These are phyloP conservation scores for Obba rivulosa DNA, from an alignment of 768 basidiomycete genomes.

Conservation along the genomic window DNA sequence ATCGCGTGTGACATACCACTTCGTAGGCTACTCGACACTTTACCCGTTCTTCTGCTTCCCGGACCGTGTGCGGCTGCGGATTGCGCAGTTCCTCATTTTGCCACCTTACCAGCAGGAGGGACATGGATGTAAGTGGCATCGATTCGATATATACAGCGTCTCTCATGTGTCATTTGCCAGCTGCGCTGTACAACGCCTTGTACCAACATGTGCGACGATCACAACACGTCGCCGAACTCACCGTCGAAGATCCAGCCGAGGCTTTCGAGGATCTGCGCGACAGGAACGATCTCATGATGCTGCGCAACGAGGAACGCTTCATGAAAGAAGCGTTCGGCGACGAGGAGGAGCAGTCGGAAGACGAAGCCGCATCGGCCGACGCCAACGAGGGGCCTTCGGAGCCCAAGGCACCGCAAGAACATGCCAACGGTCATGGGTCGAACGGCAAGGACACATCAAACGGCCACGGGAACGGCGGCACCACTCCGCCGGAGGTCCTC, in stretches of 20 bases:
- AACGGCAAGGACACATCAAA: slow-evolving; percentile 22
- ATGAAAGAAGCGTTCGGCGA: slow-evolving; percentile 66
- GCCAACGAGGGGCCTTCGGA: too few species aligned
- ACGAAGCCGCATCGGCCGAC: neutral
- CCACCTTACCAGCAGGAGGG: slow-evolving; percentile 86
- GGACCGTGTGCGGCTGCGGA: slow-evolving; percentile 77
- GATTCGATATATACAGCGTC: too few species aligned
- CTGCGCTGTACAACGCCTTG: slow-evolving; percentile 81
- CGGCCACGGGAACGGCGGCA: too few species aligned
- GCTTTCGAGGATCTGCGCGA: slow-evolving; percentile 96
- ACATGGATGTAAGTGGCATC: slow-evolving; percentile 91
- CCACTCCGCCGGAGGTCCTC: too few species aligned
- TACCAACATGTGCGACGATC: slow-evolving; percentile 69
- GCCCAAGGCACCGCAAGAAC: too few species aligned
- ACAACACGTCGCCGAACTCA: slow-evolving; percentile 79
- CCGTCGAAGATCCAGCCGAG: slow-evolving; percentile 97
- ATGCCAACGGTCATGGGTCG: too few species aligned
- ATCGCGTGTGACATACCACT: slow-evolving; percentile 70
- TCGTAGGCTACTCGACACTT: slow-evolving; percentile 89
- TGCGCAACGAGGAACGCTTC: slow-evolving; percentile 60
- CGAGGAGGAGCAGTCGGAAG: slow-evolving; percentile 13
- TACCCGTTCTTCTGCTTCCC: slow-evolving; percentile 97
- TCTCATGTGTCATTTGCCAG: slow-evolving; percentile 38
- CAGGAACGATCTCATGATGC: slow-evolving; percentile 80
- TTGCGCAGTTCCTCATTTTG: slow-evolving; percentile 95